Evolutionary conservation across 352 stramenopile genomes (phyloP).

Genomic region (Pythium apleroticum): DNA sequence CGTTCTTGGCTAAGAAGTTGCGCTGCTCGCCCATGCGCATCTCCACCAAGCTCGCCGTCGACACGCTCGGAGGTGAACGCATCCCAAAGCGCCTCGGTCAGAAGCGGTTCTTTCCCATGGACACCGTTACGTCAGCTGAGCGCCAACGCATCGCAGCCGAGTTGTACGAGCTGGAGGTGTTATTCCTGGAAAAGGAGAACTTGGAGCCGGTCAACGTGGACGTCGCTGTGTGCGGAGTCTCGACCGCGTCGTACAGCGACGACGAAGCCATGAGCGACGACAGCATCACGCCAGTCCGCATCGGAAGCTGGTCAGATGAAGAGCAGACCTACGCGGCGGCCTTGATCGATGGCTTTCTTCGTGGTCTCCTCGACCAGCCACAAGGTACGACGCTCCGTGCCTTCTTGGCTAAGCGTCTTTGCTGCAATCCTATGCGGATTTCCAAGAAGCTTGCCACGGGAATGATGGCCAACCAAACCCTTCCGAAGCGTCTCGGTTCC

Average conservation of each 20-base stretch:
- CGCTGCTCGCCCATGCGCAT: slow-evolving; percentile 37
- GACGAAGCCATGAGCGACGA: neutral
- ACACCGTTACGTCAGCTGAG: neutral
- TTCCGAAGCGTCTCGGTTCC: slow-evolving; percentile 31
- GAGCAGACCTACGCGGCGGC: slow-evolving; percentile 73
- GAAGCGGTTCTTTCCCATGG: slow-evolving; percentile 31
- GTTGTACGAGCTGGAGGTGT: slow-evolving; percentile 19
- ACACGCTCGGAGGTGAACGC: slow-evolving; percentile 24
- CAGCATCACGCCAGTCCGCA: neutral
- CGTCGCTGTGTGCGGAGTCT: neutral
- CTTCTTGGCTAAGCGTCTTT: slow-evolving; percentile 88
- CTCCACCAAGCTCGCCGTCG: slow-evolving; percentile 36
- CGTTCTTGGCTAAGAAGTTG: slow-evolving; percentile 33
- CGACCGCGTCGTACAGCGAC: neutral
- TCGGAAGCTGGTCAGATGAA: slow-evolving; percentile 32
- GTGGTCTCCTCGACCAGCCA: slow-evolving; percentile 74
- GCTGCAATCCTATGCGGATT: slow-evolving; percentile 93
- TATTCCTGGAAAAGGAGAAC: slow-evolving; percentile 27
- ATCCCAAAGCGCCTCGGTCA: slow-evolving; percentile 36
- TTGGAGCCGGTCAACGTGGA: slow-evolving; percentile 4
- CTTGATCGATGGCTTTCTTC: slow-evolving; percentile 88
- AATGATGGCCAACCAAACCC: slow-evolving; percentile 21
- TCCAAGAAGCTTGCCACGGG: slow-evolving; percentile 90
- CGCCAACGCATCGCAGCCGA: slow-evolving; percentile 14
- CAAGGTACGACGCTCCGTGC: slow-evolving; percentile 85